Conservation (phyloP, 2,329 filamentous ascomycete species). For the Zymoseptoria passerinii region DNA sequence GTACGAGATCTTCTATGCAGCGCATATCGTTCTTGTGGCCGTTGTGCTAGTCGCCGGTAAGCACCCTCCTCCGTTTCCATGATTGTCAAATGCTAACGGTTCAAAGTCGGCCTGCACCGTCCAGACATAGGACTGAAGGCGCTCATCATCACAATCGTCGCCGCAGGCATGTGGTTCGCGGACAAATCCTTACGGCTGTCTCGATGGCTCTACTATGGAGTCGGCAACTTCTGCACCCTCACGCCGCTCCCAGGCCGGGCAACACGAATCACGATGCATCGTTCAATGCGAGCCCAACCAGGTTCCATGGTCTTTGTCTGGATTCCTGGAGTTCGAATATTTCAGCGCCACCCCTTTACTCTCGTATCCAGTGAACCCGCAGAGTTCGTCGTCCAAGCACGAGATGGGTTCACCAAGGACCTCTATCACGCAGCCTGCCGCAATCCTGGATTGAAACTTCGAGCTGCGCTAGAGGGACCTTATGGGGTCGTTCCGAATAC, state of each 20-base stretch:
- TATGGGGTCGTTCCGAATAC: slow-evolving; percentile 29
- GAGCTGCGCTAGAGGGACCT: slow-evolving; percentile 21
- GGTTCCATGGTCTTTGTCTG: slow-evolving; percentile 21
- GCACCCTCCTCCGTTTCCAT: background rate
- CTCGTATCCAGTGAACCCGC: slow-evolving; percentile 11
- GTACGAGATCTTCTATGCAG: slow-evolving; percentile 21
- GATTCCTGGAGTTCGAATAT: slow-evolving; percentile 13
- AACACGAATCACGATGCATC: slow-evolving; percentile 14
- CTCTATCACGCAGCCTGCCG: slow-evolving; percentile 15
- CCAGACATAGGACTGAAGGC: slow-evolving; percentile 13
- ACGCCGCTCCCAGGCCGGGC: slow-evolving; percentile 14
- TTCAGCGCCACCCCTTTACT: slow-evolving; percentile 21
- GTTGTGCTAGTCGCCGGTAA: slow-evolving; percentile 15
- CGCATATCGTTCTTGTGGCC: slow-evolving; percentile 15
- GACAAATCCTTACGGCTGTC: slow-evolving; percentile 15
- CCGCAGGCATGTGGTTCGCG: slow-evolving; percentile 11
- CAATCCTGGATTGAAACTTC: slow-evolving; percentile 8
- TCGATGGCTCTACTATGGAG: slow-evolving; percentile 14
- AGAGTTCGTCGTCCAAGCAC: slow-evolving; percentile 17
- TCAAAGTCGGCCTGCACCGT: slow-evolving; percentile 17
- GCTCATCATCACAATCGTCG: slow-evolving; percentile 15
- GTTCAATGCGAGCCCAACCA: slow-evolving; percentile 9
- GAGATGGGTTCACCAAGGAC: slow-evolving; percentile 16
- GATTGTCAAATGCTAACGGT: background rate
- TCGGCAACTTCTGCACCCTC: slow-evolving; percentile 13